Base-by-base conservation (phyloP, 257 asterid genomes). In the Primulina huaijiensis region DNA sequence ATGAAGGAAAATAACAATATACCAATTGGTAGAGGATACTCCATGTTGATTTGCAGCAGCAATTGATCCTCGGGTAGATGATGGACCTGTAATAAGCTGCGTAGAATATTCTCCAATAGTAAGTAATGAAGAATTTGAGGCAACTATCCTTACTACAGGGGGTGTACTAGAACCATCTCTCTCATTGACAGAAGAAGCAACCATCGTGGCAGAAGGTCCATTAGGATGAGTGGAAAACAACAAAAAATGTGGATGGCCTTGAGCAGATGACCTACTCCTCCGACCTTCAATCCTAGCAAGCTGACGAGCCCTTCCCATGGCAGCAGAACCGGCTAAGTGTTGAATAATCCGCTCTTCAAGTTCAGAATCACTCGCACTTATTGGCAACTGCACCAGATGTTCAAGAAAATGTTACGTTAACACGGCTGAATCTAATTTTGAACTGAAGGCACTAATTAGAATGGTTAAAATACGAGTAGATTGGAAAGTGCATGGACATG, bases 321-420 rank as follows among this genome's bases (percentile, higher is more conserved):
- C 90, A 59, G 98, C 96, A 3, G 98, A 96, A 70, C 96, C 92
- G 27, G 96, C 96, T 75, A 92, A 82, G 83, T 90, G 98, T 81
- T 90, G 98, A 79, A 92, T 85, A 65, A 92, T 92, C 43, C 89
- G 90, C 78, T 88, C 97, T 73, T 92, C 96, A 43, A 92, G 90
- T 77, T 92, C 98, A 30, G 95, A 85, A 71, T 92, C 98, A 50
- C 86, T 85, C 59, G 95, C 90, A 78, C 80, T 90, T 59, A 84
- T 90, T 11, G 97, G 97, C 79, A 90, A 71, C 97, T 90, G 92
- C 76, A 77, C 69, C 14, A 60, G 57, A 29, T 71, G 38, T 52
- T 62, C 62, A 57, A 37, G 50, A 46, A 60, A 37, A 53, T 53
- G 37, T 55, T 37, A 62, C 8, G 27, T 63, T 63, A 70, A 27